A percentile compares a stretch with the other conserved stretches of the same genome.
phyloP scores from a whole-genome alignment of 495 filamentous ascomycete species.

The Penicillium longicatenatum region DNA sequence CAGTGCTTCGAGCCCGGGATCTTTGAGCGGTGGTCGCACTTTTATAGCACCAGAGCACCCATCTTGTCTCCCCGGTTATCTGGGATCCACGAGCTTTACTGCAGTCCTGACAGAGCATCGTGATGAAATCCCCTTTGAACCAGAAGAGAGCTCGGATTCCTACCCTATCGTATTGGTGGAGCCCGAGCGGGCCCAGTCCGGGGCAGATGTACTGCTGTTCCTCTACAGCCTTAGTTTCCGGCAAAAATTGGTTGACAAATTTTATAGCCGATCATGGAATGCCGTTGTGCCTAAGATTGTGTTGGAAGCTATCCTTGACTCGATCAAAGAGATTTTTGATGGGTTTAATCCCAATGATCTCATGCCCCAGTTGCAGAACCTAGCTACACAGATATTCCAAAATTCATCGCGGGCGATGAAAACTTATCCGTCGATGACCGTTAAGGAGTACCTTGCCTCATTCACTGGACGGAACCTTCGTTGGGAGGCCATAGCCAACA shows the following conservation, averaged over 20 bases:
- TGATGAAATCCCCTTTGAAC: slow-evolving; percentile 38
- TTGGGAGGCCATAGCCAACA: slow-evolving; percentile 60
- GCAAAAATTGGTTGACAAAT: slow-evolving; percentile 30
- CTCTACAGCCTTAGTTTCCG: slow-evolving; percentile 36
- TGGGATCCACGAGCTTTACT: slow-evolving; percentile 54
- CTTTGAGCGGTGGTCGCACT: slow-evolving; percentile 24
- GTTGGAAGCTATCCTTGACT: slow-evolving; percentile 31
- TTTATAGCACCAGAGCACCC: slow-evolving; percentile 30
- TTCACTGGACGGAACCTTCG: slow-evolving; percentile 56
- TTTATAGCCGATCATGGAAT: slow-evolving; percentile 26
- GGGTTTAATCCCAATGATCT: slow-evolving; percentile 25
- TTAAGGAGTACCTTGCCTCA: slow-evolving; percentile 37
- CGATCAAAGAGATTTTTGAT: slow-evolving; percentile 29
- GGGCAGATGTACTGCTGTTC: slow-evolving; percentile 44
- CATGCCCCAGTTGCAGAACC: slow-evolving; percentile 32
- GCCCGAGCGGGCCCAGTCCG: slow-evolving; percentile 39
- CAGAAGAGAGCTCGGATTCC: slow-evolving; percentile 36
- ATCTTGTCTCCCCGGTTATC: slow-evolving; percentile 41
- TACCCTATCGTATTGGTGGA: slow-evolving; percentile 29
- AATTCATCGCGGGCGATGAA: slow-evolving; percentile 35
- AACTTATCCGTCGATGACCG: slow-evolving; percentile 32
- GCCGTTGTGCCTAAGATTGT: slow-evolving; percentile 26
- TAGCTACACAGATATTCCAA: slow-evolving; percentile 35
- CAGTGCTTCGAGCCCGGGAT: slow-evolving; percentile 34
- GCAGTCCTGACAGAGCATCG: slow-evolving; percentile 47